Percentiles rank a stretch among this genome's conserved stretches.
phyloP scores from a whole-genome alignment of 495 filamentous ascomycete genomes.

The Filosporella fistucella region DNA sequence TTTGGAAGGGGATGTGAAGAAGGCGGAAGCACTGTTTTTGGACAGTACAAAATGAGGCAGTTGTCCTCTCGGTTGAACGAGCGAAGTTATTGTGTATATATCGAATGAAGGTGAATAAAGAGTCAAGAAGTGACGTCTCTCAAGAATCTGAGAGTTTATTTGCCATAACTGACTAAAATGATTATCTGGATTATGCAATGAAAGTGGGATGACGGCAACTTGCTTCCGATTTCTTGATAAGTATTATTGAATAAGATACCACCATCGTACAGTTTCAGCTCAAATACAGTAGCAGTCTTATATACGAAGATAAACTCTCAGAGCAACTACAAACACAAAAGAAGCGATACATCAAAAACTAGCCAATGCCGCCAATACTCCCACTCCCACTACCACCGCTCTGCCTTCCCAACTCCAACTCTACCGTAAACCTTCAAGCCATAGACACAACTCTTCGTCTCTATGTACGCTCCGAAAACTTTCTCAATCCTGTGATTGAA shows the following conservation, averaged over 20 bases:
- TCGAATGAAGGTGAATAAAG: no score
- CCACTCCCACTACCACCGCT: constrained; percentile 27
- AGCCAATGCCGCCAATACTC: constrained; percentile 2
- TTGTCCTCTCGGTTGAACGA: no score
- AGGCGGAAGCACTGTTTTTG: constrained; percentile 19
- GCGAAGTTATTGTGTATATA: no score
- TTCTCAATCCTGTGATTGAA: constrained; percentile 36
- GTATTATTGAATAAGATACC: neutral
- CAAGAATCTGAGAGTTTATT: no score
- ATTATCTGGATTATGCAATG: no score
- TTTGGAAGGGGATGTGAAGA: constrained; percentile 23
- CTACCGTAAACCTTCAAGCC: constrained; percentile 46
- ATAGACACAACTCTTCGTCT: constrained; percentile 41
- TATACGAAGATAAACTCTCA: neutral
- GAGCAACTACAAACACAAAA: no score
- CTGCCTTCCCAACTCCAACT: constrained; percentile 37
- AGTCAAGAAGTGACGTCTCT: no score
- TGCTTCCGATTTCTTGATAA: neutral
- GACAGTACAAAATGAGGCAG: neutral
- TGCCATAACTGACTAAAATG: no score
- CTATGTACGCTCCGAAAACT: constrained; percentile 21
- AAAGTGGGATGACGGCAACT: neutral
- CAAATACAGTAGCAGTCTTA: neutral
- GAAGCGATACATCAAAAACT: no score
- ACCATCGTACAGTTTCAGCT: neutral